These are phyloP conservation scores for Xylaria sp. DNA, from an alignment of 495 filamentous ascomycete genomes.

Conservation along the genomic window DNA sequence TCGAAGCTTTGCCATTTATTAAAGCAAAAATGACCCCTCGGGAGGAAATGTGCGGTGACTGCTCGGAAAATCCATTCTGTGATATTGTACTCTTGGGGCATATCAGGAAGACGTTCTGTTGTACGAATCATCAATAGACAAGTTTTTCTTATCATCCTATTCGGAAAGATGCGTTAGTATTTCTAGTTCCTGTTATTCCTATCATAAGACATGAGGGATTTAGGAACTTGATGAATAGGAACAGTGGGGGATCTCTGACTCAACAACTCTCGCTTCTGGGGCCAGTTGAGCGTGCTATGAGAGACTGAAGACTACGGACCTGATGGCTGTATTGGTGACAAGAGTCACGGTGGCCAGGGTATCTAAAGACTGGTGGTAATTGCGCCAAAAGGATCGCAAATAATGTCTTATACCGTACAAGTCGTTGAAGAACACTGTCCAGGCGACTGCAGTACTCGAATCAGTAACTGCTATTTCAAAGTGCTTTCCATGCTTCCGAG, in stretches of 20 bases:
- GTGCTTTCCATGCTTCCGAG: background rate
- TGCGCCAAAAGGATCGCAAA: background rate
- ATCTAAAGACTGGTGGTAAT: background rate
- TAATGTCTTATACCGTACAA: background rate
- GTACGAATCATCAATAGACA: background rate
- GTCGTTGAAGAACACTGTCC: conserved; percentile 20
- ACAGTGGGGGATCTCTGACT: background rate
- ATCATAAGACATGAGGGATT: background rate
- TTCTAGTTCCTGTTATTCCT: background rate
- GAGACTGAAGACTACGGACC: background rate
- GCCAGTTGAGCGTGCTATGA: background rate
- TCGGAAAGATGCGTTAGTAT: background rate
- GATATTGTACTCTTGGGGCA: background rate
- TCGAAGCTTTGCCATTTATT: background rate
- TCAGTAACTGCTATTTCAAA: background rate
- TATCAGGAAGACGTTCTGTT: background rate
- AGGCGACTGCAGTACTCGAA: background rate
- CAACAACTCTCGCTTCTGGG: background rate
- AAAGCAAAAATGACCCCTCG: background rate
- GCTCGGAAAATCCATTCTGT: background rate
- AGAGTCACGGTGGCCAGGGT: background rate
- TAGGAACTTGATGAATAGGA: background rate
- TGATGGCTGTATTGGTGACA: conserved; percentile 17
- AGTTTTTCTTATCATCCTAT: conserved; percentile 12
- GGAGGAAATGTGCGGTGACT: too few relatives aligned